Conservation (phyloP, 2,329 filamentous ascomycete genomes). For the Calonectria montana region DNA sequence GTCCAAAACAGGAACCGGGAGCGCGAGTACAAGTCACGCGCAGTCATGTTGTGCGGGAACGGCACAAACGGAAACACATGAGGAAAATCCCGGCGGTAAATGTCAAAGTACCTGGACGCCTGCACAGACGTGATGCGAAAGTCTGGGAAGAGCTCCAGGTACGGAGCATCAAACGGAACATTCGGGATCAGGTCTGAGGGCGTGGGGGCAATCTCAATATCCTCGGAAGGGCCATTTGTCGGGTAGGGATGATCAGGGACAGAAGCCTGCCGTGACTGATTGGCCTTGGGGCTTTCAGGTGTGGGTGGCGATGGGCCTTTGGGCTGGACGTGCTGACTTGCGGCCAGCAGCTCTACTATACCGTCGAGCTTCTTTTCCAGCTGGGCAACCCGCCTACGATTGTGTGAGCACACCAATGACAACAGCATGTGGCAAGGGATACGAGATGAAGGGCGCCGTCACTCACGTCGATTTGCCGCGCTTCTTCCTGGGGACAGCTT, state of each 20-base stretch:
- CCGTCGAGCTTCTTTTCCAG: conserved; percentile 55
- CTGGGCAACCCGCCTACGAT: conserved; percentile 49
- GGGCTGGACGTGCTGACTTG: conserved; percentile 42
- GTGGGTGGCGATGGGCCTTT: conserved; percentile 36
- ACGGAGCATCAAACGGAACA: conserved; percentile 12
- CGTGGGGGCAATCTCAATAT: background rate
- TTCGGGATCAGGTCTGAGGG: background rate
- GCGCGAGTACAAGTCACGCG: conserved; percentile 45
- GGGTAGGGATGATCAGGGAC: background rate
- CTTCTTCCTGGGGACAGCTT: conserved; percentile 47
- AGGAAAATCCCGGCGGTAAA: conserved; percentile 48
- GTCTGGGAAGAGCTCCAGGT: conserved; percentile 48
- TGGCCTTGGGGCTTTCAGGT: conserved; percentile 38
- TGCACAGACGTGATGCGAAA: conserved; percentile 48
- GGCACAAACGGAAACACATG: conserved; percentile 54
- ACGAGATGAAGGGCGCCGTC: background rate
- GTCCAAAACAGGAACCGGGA: conserved; percentile 52
- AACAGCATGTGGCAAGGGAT: background rate
- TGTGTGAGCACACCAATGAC: background rate
- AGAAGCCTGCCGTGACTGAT: background rate
- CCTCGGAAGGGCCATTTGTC: background rate
- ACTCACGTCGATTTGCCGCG: conserved; percentile 51
- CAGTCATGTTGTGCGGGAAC: conserved; percentile 37
- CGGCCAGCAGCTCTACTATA: conserved; percentile 51
- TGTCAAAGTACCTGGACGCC: conserved; percentile 46